A percentile compares a stretch with the other conserved stretches of the same genome.
These are phyloP conservation scores for Penicillium robsamsonii DNA, from an alignment of 495 filamentous ascomycete genomes.

Conservation along the genomic window DNA sequence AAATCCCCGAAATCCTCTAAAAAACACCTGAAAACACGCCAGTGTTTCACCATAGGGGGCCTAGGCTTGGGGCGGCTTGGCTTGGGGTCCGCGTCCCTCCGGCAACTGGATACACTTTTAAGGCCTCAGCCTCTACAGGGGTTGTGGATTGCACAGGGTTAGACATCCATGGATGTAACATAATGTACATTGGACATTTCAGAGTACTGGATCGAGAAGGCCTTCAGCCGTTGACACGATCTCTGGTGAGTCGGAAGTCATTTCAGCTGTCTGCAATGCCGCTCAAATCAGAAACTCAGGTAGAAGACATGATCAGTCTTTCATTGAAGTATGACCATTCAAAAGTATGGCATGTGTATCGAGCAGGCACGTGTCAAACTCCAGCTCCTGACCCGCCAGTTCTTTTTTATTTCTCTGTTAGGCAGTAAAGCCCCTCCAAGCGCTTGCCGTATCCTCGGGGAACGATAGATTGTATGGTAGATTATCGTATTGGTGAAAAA, in stretches of 20 bases:
- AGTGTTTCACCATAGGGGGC: constrained; percentile 39
- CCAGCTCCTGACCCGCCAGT: constrained; percentile 4
- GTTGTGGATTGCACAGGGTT: background rate
- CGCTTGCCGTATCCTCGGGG: background rate
- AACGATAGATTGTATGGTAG: constrained; percentile 6
- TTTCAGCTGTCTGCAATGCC: background rate
- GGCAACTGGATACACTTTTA: constrained; percentile 29
- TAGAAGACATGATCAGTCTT: background rate
- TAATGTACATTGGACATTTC: background rate
- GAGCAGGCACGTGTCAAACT: constrained; percentile 1
- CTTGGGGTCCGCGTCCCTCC: constrained; percentile 26
- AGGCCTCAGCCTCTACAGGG: background rate
- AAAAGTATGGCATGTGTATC: constrained; percentile 2
- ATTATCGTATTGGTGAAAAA: constrained; percentile 13
- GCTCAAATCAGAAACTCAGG: background rate
- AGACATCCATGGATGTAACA: background rate
- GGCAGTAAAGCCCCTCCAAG: background rate
- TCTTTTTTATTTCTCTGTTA: background rate
- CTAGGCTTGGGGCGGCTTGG: constrained; percentile 5
- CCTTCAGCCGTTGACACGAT: background rate
- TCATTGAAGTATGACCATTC: background rate
- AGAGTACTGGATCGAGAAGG: background rate
- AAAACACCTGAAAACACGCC: constrained; percentile 29
- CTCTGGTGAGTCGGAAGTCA: background rate
- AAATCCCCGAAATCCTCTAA: constrained; percentile 10